Conservation (phyloP, 495 filamentous ascomycete species). For the Aspergillus baeticus region DNA sequence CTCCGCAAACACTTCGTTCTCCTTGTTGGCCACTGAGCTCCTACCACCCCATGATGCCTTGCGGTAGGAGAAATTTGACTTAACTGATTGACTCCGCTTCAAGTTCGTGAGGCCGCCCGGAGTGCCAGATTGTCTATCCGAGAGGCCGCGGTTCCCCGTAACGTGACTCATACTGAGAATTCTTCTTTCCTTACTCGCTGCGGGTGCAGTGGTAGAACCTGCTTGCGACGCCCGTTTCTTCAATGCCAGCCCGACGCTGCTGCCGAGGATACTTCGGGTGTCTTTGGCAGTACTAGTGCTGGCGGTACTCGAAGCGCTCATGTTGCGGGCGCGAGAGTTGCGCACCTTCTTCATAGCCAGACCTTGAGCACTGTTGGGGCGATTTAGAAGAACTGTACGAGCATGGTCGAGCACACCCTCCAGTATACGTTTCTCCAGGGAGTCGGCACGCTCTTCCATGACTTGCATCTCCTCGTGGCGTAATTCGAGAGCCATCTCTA, state of each 20-base stretch:
- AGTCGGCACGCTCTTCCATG: slow-evolving; percentile 85
- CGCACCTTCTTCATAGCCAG: slow-evolving; percentile 77
- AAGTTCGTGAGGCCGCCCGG: slow-evolving; percentile 48
- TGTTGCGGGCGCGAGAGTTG: slow-evolving; percentile 45
- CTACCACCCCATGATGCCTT: slow-evolving; percentile 75
- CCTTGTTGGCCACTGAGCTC: slow-evolving; percentile 52
- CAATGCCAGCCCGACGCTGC: slow-evolving; percentile 52
- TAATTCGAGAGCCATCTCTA: slow-evolving; percentile 85
- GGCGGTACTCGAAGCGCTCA: slow-evolving; percentile 37
- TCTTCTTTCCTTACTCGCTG: slow-evolving; percentile 56
- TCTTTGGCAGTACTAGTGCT: slow-evolving; percentile 45
- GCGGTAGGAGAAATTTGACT: slow-evolving; percentile 59
- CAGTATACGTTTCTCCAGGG: slow-evolving; percentile 85
- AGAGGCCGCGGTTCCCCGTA: slow-evolving; percentile 66
- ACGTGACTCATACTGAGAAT: slow-evolving; percentile 90
- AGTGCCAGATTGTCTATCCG: slow-evolving; percentile 51
- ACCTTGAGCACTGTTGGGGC: slow-evolving; percentile 40
- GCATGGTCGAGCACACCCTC: slow-evolving; percentile 96
- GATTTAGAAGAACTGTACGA: slow-evolving; percentile 72
- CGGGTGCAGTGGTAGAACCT: slow-evolving; percentile 51
- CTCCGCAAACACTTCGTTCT: slow-evolving; percentile 58
- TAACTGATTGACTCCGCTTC: slow-evolving; percentile 71
- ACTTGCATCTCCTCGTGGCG: slow-evolving; percentile 85
- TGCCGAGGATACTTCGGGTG: slow-evolving; percentile 41
- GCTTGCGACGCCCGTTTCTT: slow-evolving; percentile 48